Conservation (phyloP, 2,329 filamentous ascomycete species). For the Trichoderma breve region DNA sequence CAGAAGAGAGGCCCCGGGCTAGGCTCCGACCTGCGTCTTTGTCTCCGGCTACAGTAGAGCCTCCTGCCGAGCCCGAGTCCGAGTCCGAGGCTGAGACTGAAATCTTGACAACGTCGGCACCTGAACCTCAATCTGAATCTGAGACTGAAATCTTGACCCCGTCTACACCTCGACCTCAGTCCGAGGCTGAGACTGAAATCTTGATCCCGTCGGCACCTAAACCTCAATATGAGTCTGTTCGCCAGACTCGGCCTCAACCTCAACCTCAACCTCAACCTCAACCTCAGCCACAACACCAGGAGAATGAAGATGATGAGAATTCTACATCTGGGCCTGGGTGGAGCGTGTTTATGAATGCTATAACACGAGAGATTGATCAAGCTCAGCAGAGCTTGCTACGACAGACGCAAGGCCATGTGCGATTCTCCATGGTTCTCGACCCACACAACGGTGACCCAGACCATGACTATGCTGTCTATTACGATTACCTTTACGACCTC, state of each 20-base stretch:
- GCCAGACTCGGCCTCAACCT: not conserved
- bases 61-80: not conserved
- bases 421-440: not conserved
- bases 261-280: no score
- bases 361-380: not conserved
- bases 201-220: not conserved
- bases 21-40: not conserved
- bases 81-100: no score
- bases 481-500: not conserved
- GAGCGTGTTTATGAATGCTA: not conserved
- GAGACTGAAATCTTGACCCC: not conserved
- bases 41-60: not conserved
- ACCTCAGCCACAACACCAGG: not conserved
- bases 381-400: not conserved
- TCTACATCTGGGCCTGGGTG: not conserved
- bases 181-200: not conserved
- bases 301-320: not conserved
- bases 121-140: not conserved
- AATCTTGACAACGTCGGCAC: no score
- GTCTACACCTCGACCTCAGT: not conserved
- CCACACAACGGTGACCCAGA: not conserved
- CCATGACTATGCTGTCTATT: conserved; percentile 2
- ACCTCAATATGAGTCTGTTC: not conserved
- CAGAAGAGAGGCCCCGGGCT: not conserved
- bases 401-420: not conserved